These are phyloP conservation scores for Setaria viridis DNA, from an alignment of 202 grass and related monocot species.

Conservation along the genomic window DNA sequence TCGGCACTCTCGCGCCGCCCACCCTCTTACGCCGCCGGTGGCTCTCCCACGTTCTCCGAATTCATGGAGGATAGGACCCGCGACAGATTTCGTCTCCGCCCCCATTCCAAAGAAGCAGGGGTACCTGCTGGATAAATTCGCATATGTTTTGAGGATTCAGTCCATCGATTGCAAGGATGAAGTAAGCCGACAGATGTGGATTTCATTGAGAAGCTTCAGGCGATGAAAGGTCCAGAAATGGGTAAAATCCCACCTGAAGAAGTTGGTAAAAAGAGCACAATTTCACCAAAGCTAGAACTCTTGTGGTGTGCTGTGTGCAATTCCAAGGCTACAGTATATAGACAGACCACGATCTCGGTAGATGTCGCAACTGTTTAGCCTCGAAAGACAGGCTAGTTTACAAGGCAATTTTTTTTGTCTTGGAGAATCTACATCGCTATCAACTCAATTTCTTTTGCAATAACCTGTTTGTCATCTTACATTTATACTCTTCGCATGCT, in stretches of 20 bases:
- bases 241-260: not conserved
- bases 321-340: not conserved
- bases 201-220: not conserved
- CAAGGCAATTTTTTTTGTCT: slow-evolving; percentile 11
- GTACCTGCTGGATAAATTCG: not conserved
- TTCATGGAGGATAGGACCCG: too few relatives aligned
- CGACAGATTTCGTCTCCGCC: too few relatives aligned
- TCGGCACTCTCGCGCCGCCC: too few relatives aligned
- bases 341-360: not conserved
- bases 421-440: slow-evolving; percentile 1
- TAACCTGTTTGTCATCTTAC: slow-evolving; percentile 31
- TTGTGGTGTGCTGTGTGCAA: not conserved
- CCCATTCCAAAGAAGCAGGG: too few relatives aligned
- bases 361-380: not conserved
- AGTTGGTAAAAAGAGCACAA: not conserved
- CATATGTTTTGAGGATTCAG: not conserved
- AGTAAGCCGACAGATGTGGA: not conserved
- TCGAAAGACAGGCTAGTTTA: not conserved
- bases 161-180: not conserved
- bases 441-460: slow-evolving; percentile 32
- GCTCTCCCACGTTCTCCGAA: too few relatives aligned
- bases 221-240: not conserved
- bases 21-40: too few relatives aligned
- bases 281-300: slow-evolving; percentile 1
- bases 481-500: slow-evolving; percentile 38